Evolutionary conservation across 2,329 filamentous ascomycete species (phyloP), one percentile per base, ranked within the genome.

Genomic region (Huntiella abstrusa): DNA sequence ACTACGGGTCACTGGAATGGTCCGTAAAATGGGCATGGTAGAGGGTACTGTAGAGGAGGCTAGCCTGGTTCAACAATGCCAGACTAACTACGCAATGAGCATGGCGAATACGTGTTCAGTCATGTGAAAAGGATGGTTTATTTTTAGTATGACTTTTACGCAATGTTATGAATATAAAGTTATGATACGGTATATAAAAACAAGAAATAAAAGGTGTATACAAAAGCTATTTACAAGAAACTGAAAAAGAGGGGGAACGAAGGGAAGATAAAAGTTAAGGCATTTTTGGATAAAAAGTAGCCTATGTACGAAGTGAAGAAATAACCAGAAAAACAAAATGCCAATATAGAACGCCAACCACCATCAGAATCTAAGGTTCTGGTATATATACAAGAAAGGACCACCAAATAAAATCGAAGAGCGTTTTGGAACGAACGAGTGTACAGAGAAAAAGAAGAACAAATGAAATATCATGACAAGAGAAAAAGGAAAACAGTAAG

Each of bases 1-100:
- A 41, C 68, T 98, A 46, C 81, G 72, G 51, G 70, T 95, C 6
- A 77, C 72, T 15, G 91, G 91, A 0, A 64, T 83, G 15, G 75
- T 81, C 54, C 72, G 80, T 54, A 78, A 68, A 53, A 63, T 69
- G 38, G 37, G 36, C 2, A 39, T 33, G 10, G 11, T 36, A n/a
- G 75, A 71, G 1, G 70, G 70, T 3, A 75, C 75, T 4, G 35
- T 28, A 5, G 82, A 85, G 49, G 83, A 86, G 43, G 73, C 77
- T 17, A 80, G 82, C 0, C 95, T 93, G 59, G 62, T 94, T 55
- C 83, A 88, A 50, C 72, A 77, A 56, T 73, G 75, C 51, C 67
- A 69, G 53, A 60, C 65, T 48, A 64, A 65, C 35, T 65, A 70
- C 42, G 65, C 65, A 5, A 56, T 64, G 12, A 43, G 48, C 49